Evolutionary conservation across 2,329 filamentous ascomycete genomes (phyloP).

Genomic region (Fusarium sterilihyphosum): DNA sequence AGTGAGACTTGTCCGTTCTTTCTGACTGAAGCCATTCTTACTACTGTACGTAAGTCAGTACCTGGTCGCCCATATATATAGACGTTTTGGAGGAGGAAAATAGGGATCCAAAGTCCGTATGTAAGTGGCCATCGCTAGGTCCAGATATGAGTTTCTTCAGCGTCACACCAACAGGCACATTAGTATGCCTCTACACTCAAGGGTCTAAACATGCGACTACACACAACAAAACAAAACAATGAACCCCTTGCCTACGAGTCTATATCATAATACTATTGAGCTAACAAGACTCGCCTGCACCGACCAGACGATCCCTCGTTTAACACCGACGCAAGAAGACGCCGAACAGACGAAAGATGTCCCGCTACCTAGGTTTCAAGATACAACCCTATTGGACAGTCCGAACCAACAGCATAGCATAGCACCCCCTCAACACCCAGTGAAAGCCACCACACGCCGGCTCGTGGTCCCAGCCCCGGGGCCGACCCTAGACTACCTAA

Average conservation of each 20-base stretch:
- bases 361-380: constrained; percentile 28
- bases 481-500: constrained; percentile 32
- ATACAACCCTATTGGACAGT: constrained; percentile 8
- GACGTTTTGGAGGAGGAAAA: background rate
- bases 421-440: constrained; percentile 15
- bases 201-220: background rate
- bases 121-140: background rate
- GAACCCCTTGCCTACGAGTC: background rate
- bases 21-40: background rate
- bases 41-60: background rate
- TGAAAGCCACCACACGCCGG: background rate
- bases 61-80: too few relatives aligned
- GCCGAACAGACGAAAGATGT: constrained; percentile 15
- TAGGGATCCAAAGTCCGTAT: background rate
- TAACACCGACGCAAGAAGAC: constrained; percentile 32
- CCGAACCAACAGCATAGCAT: constrained; percentile 28
- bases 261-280: constrained; percentile 14
- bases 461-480: constrained; percentile 32
- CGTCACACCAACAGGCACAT: background rate
- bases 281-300: constrained; percentile 16
- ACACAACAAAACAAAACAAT: background rate
- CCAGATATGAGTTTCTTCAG: background rate
- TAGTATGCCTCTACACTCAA: background rate
- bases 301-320: constrained; percentile 21
- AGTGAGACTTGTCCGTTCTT: constrained; percentile 22